Percentiles rank a stretch among this genome's conserved stretches.
Evolutionary conservation across 352 stramenopile genomes (phyloP).

Genomic region (Phytophthora crassamura): DNA sequence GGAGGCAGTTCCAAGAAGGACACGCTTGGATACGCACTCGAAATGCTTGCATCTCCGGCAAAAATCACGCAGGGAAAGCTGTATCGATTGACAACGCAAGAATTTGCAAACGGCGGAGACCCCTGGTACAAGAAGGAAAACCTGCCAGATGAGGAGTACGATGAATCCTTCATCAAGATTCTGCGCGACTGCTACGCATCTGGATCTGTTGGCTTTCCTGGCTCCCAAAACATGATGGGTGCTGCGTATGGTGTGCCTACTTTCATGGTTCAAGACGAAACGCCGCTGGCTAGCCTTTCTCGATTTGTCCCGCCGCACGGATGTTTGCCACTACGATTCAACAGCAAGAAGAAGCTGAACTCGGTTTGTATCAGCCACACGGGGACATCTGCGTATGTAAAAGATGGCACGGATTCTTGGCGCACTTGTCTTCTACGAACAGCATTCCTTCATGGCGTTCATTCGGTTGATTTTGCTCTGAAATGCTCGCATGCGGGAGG

Average conservation of each 20-base stretch:
- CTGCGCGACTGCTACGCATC: conserved; percentile 88
- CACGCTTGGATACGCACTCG: conserved; percentile 74
- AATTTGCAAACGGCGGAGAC: conserved; percentile 88
- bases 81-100: conserved; percentile 88
- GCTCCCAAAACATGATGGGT: conserved; percentile 87
- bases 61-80: conserved; percentile 84
- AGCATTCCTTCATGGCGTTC: conserved; percentile 67
- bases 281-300: conserved; percentile 64
- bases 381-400: conserved; percentile 62
- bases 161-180: conserved; percentile 88
- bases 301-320: conserved; percentile 70
- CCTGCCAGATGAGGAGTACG: conserved; percentile 86
- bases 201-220: conserved; percentile 80
- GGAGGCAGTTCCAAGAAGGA: conserved; percentile 74
- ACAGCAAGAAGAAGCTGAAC: conserved; percentile 62
- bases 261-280: conserved; percentile 85
- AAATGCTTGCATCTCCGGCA: conserved; percentile 56
- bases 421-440: conserved; percentile 72
- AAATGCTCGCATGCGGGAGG: conserved; percentile 75
- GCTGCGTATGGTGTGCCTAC: conserved; percentile 88
- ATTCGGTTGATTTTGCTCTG: conserved; percentile 80
- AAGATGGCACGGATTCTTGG: conserved; percentile 65
- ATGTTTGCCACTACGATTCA: conserved; percentile 64
- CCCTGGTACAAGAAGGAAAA: conserved; percentile 93
- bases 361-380: conserved; percentile 79